These are phyloP conservation scores for Ogataea thermomethanolica DNA, from an alignment of 805 yeast species.

Conservation along the genomic window DNA sequence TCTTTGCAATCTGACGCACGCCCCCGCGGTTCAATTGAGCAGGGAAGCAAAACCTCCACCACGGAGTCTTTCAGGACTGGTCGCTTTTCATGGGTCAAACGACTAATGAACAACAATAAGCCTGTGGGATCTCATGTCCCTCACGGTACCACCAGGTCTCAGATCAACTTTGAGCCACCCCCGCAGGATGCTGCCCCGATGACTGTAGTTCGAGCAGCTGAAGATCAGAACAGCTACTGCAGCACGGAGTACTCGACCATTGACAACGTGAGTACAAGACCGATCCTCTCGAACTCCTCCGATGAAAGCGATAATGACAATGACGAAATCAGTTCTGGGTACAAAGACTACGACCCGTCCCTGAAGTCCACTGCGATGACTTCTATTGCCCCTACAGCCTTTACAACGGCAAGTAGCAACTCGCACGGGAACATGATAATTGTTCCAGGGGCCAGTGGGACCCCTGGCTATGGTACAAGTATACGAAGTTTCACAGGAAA, in stretches of 20 bases:
- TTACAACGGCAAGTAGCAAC: slow-evolving; percentile 18
- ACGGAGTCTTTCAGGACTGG: slow-evolving; percentile 13
- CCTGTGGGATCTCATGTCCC: slow-evolving; percentile 6
- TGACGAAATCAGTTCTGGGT: slow-evolving; percentile 17
- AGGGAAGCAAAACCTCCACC: slow-evolving; percentile 4
- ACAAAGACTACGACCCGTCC: slow-evolving; percentile 25
- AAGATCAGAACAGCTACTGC: slow-evolving; percentile 17
- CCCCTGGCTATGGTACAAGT: slow-evolving; percentile 7
- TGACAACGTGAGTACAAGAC: slow-evolving; percentile 44
- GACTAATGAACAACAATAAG: slow-evolving; percentile 31
- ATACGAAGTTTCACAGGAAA: slow-evolving; percentile 1
- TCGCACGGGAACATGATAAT: slow-evolving; percentile 19
- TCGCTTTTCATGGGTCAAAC: slow-evolving; percentile 35
- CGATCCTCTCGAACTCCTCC: slow-evolving; percentile 44
- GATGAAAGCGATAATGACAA: slow-evolving; percentile 20
- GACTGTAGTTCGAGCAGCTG: not conserved
- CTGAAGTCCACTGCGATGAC: slow-evolving; percentile 47
- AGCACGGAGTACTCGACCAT: slow-evolving; percentile 21
- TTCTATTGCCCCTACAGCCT: slow-evolving; percentile 41
- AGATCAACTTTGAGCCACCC: not conserved
- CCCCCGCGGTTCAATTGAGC: slow-evolving; percentile 8
- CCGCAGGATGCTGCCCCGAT: not conserved
- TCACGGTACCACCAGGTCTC: not conserved
- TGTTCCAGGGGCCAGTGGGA: slow-evolving; percentile 19
- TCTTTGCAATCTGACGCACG: not conserved